Conservation (phyloP, 306 rosid genomes). For the Macrotyloma uniflorum region DNA sequence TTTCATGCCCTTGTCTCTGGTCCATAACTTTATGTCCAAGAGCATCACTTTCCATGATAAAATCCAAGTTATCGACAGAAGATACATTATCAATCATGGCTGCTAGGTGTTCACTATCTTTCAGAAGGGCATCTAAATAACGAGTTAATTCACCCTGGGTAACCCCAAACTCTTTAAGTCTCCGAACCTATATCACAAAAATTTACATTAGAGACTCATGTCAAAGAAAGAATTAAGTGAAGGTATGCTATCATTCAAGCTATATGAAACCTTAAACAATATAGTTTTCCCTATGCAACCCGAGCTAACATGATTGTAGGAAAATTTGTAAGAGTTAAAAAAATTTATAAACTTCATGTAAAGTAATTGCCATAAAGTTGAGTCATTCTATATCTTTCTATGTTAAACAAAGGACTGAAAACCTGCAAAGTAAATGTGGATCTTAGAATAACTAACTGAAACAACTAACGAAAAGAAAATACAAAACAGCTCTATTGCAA, state of each 20-base stretch:
- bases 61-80: slow-evolving; percentile 98
- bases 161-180: slow-evolving; percentile 97
- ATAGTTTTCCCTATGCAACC: neutral
- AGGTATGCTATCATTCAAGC: slow-evolving; percentile 21
- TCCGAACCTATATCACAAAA: slow-evolving; percentile 72
- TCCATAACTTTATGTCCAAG: slow-evolving; percentile 96
- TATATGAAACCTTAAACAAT: slow-evolving; percentile 23
- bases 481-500: slow-evolving; percentile 16
- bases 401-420: slow-evolving; percentile 10
- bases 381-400: slow-evolving; percentile 1
- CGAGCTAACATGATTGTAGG: slow-evolving; percentile 15
- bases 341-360: neutral
- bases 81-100: slow-evolving; percentile 99
- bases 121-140: slow-evolving; percentile 89
- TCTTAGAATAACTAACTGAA: slow-evolving; percentile 17
- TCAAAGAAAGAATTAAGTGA: slow-evolving; percentile 19
- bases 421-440: slow-evolving; percentile 5
- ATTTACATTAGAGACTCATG: slow-evolving; percentile 31
- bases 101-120: slow-evolving; percentile 97
- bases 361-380: neutral
- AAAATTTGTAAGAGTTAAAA: neutral
- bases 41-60: slow-evolving; percentile 98
- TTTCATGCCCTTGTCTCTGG: slow-evolving; percentile 96
- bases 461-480: slow-evolving; percentile 22
- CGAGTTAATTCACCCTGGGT: slow-evolving; percentile 98